Base-by-base conservation (phyloP, 768 basidiomycete genomes). In the Russula abietina region DNA sequence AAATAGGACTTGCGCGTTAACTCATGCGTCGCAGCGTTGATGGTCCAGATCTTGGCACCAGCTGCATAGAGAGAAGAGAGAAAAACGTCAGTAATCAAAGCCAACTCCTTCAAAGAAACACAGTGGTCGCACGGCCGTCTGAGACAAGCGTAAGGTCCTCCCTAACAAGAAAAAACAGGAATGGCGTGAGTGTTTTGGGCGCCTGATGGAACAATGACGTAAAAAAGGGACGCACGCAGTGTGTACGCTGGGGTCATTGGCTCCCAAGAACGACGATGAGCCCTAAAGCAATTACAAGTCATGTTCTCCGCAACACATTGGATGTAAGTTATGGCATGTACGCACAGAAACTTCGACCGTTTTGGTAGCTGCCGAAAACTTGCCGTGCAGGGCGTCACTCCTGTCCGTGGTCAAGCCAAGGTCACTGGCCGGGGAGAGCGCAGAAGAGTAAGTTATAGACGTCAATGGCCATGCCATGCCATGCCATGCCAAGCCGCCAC, bases 1-100 rank as follows among this genome's bases (percentile, higher is more conserved):
- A 41, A 11, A 32, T 48, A 4, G 57, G 57, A 55, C 62, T 46
- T 55, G 28, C 62, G 9, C 22, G 57, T 63, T 7, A 63, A 28
- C 32, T 59, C 62, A 11, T 17, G 1, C 3, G 62, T 59, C 3
- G 9, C 3, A 12, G 2, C 1, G 16, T 48, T 16, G 7, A n/a
- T n/a, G 30, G 50, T 39, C 62, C 62, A 63, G 28, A 53, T 22
- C 4, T n/a, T 14, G 2, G 62, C 56, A 19, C 33, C 51, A 22
- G 62, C 62, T 63, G 36, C 36, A 38, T 22, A 6, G n/a, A n/a
- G n/a, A 46, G n/a, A 11, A 6, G 28, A 30, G n/a, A 12, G 26
- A 53, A 52, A 16, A 7, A 26, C 3, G 8, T 50, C 36, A n/a
- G 41, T 59, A n/a, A 59, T 51, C 58, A 41, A 30, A 19, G 38